Evolutionary conservation across 208 protist genomes (phyloP).

Genomic region (Porcisia deanei): DNA sequence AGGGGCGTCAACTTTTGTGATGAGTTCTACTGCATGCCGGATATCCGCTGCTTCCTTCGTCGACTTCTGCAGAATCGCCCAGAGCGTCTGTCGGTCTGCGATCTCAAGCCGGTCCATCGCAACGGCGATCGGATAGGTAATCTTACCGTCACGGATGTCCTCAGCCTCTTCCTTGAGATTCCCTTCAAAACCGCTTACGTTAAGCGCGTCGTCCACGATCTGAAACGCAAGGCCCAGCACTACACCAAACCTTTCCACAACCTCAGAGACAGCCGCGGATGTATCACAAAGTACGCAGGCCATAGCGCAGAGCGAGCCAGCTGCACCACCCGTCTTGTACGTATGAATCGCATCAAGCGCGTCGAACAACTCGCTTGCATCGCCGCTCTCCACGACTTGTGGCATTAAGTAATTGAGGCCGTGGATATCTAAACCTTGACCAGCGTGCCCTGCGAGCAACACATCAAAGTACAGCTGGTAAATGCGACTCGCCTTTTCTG

Average conservation of each 20-base stretch:
- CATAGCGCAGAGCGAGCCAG: constrained; percentile 42
- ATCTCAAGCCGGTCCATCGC: constrained; percentile 38
- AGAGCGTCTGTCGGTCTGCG: constrained; percentile 38
- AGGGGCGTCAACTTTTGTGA: constrained; percentile 33
- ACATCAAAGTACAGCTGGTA: constrained; percentile 69
- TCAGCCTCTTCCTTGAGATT: constrained; percentile 43
- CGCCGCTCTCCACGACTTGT: constrained; percentile 39
- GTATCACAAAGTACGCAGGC: constrained; percentile 57
- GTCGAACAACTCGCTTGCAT: constrained; percentile 35
- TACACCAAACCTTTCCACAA: constrained; percentile 47
- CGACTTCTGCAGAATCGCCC: constrained; percentile 33
- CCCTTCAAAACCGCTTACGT: constrained; percentile 43
- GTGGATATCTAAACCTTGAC: constrained; percentile 72
- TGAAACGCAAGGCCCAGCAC: constrained; percentile 65
- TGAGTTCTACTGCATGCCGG: constrained; percentile 22
- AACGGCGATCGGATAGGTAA: constrained; percentile 66
- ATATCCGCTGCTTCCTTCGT: constrained; percentile 28
- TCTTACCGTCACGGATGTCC: constrained; percentile 56
- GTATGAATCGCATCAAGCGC: constrained; percentile 51
- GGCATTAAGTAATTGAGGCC: constrained; percentile 61
- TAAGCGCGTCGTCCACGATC: constrained; percentile 67
- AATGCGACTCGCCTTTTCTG: constrained; percentile 37
- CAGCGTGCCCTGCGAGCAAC: constrained; percentile 54
- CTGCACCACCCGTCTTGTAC: constrained; percentile 59
- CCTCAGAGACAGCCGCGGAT: constrained; percentile 20